Evolutionary conservation across 495 filamentous ascomycete genomes (phyloP).

Genomic region (Podospora appendiculata): DNA sequence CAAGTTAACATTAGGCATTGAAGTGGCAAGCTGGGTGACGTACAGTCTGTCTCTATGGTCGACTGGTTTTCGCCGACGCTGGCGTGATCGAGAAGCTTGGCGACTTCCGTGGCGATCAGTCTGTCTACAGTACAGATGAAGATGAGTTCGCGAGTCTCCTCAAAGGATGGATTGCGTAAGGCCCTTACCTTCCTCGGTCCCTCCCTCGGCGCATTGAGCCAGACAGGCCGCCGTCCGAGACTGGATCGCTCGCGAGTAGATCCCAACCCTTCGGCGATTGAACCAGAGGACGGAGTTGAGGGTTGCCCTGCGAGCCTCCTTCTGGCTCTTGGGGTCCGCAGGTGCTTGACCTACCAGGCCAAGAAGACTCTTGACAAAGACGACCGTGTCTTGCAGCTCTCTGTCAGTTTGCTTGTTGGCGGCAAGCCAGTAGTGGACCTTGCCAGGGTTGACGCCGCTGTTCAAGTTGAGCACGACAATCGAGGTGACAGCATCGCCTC

Average conservation of each 20-base stretch:
- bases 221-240: neutral
- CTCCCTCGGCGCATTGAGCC: neutral
- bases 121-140: neutral
- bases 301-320: constrained; percentile 1
- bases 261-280: neutral
- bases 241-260: neutral
- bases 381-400: neutral
- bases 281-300: neutral
- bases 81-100: neutral
- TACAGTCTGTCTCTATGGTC: neutral
- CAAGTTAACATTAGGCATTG: neutral
- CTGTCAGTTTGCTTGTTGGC: constrained; percentile 7
- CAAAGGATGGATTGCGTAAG: neutral
- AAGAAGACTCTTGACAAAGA: neutral
- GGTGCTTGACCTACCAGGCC: neutral
- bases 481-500: constrained; percentile 15
- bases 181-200: neutral
- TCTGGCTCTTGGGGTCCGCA: neutral
- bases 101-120: neutral
- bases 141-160: neutral
- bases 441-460: neutral
- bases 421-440: constrained; percentile 13
- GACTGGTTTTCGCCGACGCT: neutral
- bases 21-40: neutral
- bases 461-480: constrained; percentile 11